phyloP scores from a whole-genome alignment of 1,284 basidiomycete species.

The Irpex sp. region DNA sequence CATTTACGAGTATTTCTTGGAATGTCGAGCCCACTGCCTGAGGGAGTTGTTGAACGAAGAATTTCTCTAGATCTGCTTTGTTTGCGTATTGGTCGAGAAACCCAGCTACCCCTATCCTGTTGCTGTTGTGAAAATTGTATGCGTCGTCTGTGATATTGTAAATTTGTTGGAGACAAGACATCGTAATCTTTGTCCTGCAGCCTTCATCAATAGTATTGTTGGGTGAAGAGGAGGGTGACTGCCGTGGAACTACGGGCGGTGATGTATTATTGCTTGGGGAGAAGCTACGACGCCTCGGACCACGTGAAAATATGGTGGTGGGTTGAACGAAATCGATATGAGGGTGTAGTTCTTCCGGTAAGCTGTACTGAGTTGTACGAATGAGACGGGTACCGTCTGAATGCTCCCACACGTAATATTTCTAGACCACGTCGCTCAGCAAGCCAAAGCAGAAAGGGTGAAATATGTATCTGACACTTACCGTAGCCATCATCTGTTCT shows the following conservation, averaged over 20 bases:
- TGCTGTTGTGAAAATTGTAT: constrained; percentile 38
- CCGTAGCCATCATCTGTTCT: constrained; percentile 68
- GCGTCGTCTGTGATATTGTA: constrained; percentile 52
- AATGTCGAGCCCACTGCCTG: constrained; percentile 35
- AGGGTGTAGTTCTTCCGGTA: constrained; percentile 55
- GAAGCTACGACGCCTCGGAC: not conserved
- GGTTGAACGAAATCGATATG: constrained; percentile 74
- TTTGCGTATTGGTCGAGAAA: constrained; percentile 60
- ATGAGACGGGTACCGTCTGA: constrained; percentile 48
- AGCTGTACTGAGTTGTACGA: constrained; percentile 66
- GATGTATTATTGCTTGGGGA: no score
- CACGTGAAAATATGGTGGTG: constrained; percentile 65
- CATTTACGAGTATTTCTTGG: constrained; percentile 37
- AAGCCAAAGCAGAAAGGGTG: not conserved
- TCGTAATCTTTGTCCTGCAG: constrained; percentile 49
- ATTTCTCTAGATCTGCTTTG: constrained; percentile 41
- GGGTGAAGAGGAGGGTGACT: constrained; percentile 20
- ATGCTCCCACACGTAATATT: constrained; percentile 62
- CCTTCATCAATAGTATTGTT: constrained; percentile 45
- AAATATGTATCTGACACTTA: constrained; percentile 23
- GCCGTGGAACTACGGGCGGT: not conserved
- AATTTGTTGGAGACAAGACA: constrained; percentile 49
- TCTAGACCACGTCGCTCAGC: constrained; percentile 31
- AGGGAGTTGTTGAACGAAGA: constrained; percentile 30
- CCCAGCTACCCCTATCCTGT: constrained; percentile 56